Percentiles rank a stretch among this genome's conserved stretches.
Conservation (phyloP, 2,329 filamentous ascomycete genomes). For the Colletotrichum euphorbiae region DNA sequence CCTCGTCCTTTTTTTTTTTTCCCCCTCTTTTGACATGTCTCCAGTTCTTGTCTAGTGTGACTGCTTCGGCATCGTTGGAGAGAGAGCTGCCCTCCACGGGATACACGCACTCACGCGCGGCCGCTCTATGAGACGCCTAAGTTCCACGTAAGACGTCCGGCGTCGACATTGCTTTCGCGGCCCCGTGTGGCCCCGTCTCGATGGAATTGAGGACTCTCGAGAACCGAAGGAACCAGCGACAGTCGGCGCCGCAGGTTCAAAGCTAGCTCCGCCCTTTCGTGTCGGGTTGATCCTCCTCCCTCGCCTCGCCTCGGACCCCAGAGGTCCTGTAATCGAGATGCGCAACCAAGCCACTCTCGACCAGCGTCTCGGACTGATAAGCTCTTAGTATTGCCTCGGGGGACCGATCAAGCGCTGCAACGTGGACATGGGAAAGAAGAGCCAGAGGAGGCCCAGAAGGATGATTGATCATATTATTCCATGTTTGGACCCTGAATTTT, state of each 20-base stretch:
- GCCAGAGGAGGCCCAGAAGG: slow-evolving; percentile 7
- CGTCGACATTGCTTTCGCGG: slow-evolving; percentile 5
- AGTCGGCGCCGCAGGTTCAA: slow-evolving; percentile 21
- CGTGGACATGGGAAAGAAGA: slow-evolving; percentile 8
- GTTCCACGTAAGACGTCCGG: slow-evolving; percentile 15
- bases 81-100: background rate
- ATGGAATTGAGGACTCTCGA: background rate
- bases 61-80: background rate
- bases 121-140: slow-evolving; percentile 13
- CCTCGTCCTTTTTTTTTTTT: background rate
- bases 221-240: background rate
- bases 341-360: slow-evolving; percentile 30
- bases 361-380: slow-evolving; percentile 40
- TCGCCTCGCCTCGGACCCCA: slow-evolving; percentile 8
- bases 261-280: slow-evolving; percentile 14
- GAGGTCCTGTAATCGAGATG: slow-evolving; percentile 32
- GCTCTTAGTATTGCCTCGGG: background rate
- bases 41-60: background rate
- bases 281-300: background rate
- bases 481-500: slow-evolving; percentile 34
- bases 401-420: slow-evolving; percentile 3
- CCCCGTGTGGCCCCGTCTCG: background rate
- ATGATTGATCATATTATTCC: slow-evolving; percentile 23
- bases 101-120: slow-evolving; percentile 4
- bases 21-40: background rate